Conservation (phyloP, 192 early-diverging fungal species). For the Helicostylum pulchrum region DNA sequence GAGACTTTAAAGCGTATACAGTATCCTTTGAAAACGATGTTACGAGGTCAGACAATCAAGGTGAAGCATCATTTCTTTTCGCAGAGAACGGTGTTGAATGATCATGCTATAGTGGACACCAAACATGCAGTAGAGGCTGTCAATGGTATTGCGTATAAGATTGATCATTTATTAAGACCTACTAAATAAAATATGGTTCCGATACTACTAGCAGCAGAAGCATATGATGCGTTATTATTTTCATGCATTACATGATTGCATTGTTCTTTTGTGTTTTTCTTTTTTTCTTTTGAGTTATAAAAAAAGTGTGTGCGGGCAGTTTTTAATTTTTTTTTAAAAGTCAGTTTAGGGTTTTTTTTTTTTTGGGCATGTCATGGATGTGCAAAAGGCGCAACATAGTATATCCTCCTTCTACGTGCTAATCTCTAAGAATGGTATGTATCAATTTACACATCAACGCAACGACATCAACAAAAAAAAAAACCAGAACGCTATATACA, state of each 20-base stretch:
- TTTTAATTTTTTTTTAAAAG: too few species aligned
- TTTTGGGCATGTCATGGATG: too few species aligned
- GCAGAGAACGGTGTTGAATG: slow-evolving; percentile 16
- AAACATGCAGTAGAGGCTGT: slow-evolving; percentile 16
- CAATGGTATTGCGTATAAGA: slow-evolving; percentile 36
- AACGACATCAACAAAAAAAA: not conserved
- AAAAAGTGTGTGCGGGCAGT: too few species aligned
- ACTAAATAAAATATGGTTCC: not conserved
- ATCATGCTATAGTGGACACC: slow-evolving; percentile 16
- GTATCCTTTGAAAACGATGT: slow-evolving; percentile 13
- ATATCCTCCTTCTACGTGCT: slow-evolving; percentile 5
- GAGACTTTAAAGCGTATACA: slow-evolving; percentile 14
- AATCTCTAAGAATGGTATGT: slow-evolving; percentile 7
- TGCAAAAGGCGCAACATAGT: too few species aligned
- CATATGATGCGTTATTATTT: too few species aligned
- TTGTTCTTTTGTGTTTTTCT: too few species aligned
- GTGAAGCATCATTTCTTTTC: slow-evolving; percentile 16
- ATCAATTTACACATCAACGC: not conserved
- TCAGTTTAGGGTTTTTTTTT: too few species aligned
- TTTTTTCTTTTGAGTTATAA: too few species aligned
- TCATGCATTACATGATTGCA: too few species aligned
- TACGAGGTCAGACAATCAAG: not conserved
- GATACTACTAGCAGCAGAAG: too few species aligned
- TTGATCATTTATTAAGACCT: slow-evolving; percentile 26
- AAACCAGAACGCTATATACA: not conserved